phyloP scores from a whole-genome alignment of 257 asterid genomes.

The Capsicum chinense region DNA sequence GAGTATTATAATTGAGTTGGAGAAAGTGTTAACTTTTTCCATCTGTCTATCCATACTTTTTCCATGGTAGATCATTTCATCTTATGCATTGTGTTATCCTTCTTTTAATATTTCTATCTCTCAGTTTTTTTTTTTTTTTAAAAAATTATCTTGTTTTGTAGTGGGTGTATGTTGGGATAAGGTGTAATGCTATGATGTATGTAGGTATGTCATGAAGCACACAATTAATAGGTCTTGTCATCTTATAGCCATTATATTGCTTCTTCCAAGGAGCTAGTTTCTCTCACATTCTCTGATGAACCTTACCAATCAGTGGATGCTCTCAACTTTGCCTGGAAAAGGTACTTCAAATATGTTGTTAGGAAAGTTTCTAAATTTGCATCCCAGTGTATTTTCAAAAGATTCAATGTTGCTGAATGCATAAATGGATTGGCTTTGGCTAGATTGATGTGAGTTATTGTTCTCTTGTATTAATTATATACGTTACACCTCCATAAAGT shows the following conservation, averaged over 20 bases:
- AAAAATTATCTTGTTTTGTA: too few relatives aligned
- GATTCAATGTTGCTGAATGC: neutral
- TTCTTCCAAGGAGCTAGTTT: conserved; percentile 4
- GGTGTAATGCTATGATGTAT: neutral
- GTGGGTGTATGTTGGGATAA: neutral
- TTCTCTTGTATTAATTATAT: neutral
- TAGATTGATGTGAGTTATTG: neutral
- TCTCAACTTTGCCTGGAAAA: neutral
- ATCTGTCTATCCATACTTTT: neutral
- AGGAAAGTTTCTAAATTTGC: neutral
- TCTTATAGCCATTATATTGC: neutral
- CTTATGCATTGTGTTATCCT: neutral
- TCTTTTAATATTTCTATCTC: neutral
- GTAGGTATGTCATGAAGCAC: neutral
- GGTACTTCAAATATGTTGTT: neutral
- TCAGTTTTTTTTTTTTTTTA: too few relatives aligned
- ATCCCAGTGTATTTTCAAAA: too few relatives aligned
- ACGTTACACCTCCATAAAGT: neutral
- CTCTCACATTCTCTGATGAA: neutral
- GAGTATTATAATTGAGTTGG: neutral
- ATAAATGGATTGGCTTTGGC: neutral
- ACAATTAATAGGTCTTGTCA: neutral
- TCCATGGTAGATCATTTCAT: neutral
- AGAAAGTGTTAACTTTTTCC: neutral
- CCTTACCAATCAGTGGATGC: neutral